Conservation (phyloP, 2,329 filamentous ascomycete species). For the Arthrobotrys sphaeroides region DNA sequence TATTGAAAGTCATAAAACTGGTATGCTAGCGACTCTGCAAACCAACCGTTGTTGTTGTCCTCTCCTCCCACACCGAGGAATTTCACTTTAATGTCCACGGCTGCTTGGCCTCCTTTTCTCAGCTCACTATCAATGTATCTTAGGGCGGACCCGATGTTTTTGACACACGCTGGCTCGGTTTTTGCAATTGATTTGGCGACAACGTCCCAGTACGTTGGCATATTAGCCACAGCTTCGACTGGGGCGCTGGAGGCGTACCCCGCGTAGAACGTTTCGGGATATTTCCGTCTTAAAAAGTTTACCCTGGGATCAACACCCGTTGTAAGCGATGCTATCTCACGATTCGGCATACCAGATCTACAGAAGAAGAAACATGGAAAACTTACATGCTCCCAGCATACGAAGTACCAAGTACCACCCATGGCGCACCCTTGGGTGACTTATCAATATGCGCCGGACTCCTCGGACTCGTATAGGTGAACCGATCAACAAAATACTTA, state of each 20-base stretch:
- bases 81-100: constrained; percentile 62
- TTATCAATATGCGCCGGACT: constrained; percentile 60
- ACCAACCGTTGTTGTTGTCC: constrained; percentile 64
- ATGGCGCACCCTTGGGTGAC: constrained; percentile 62
- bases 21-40: constrained; percentile 61
- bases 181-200: constrained; percentile 64
- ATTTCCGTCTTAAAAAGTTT: constrained; percentile 27
- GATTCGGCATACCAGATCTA: no score
- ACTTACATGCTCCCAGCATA: constrained; percentile 62
- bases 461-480: constrained; percentile 58
- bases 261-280: constrained; percentile 62
- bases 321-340: no score
- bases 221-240: constrained; percentile 65
- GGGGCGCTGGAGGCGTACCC: constrained; percentile 63
- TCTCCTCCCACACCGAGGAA: constrained; percentile 65
- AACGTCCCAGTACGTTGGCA: constrained; percentile 66
- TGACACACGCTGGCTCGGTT: constrained; percentile 63
- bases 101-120: constrained; percentile 59
- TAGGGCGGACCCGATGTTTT: constrained; percentile 62
- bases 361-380: background rate
- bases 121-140: constrained; percentile 65
- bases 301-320: background rate
- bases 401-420: constrained; percentile 64
- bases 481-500: constrained; percentile 63
- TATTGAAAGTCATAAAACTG: constrained; percentile 61